Conservation (phyloP, 225 moss, liverwort and hornwort genomes). For the Sphagnum contortum region DNA sequence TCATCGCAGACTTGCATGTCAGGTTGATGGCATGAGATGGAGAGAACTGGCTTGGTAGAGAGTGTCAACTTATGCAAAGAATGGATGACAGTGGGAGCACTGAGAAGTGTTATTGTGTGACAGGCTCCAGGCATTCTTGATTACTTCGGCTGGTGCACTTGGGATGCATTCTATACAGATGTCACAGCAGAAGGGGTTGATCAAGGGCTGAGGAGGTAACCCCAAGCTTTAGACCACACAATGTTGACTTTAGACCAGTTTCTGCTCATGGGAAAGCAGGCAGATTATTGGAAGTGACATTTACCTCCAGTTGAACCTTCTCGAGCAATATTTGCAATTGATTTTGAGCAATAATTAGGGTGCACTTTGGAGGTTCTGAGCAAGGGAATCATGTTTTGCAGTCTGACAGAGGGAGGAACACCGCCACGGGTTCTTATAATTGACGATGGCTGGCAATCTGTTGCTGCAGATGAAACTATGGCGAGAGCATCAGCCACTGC, state of each 20-base stretch:
- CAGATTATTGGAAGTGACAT: too few species aligned
- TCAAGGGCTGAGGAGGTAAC: conserved; percentile 70
- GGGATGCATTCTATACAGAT: conserved; percentile 95
- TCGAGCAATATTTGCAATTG: too few species aligned
- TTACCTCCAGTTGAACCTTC: too few species aligned
- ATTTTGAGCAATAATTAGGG: background rate
- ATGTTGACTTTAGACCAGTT: too few species aligned
- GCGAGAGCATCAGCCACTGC: conserved; percentile 7
- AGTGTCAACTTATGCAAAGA: background rate
- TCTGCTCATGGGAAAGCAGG: too few species aligned
- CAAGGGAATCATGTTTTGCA: conserved; percentile 15
- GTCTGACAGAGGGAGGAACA: conserved; percentile 77
- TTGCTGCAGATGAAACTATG: conserved; percentile 44
- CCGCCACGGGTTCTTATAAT: conserved; percentile 89
- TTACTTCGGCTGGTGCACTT: conserved; percentile 98
- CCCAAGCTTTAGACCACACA: too few species aligned
- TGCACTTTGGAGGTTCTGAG: background rate
- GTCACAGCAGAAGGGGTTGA: conserved; percentile 63
- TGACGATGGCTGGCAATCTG: conserved; percentile 97
- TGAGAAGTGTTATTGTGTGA: conserved; percentile 3
- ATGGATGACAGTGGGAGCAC: background rate
- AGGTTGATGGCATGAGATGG: too few species aligned
- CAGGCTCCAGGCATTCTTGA: conserved; percentile 87
- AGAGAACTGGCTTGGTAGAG: too few species aligned
- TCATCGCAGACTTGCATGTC: too few species aligned